Base-by-base conservation (phyloP, 2,329 filamentous ascomycete genomes). In the Epichloe sylvatica region DNA sequence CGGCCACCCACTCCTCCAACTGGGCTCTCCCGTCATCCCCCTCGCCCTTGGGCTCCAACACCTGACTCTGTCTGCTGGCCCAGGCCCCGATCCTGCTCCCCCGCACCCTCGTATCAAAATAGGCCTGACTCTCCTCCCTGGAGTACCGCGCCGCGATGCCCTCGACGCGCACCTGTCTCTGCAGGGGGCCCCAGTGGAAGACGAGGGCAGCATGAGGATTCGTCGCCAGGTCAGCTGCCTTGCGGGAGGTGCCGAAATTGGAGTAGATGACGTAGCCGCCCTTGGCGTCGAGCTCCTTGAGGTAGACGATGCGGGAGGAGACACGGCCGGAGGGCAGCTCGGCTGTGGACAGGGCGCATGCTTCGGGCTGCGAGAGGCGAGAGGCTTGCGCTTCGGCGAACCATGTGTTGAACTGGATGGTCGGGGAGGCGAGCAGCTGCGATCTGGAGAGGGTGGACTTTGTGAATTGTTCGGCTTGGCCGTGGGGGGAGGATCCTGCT, bases 131-230 rank as follows among this genome's bases (percentile, higher is more conserved):
- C 70, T 96, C 89, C 59, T 80, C 83, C 0, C 67, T 60, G 0
- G 71, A 71, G 51, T 95, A 66, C 39, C 87, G 71, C 65, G 84
- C 81, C 1, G 83, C 77, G 5, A 65, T 62, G 1, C 92, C 92
- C 67, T 98, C 92, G 17, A 98, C 82, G 8, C 94, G 73, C 3
- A 98, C 87, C 72, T 97, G 92, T 6, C 91, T 74, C 71, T 98
- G 90, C 52, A 92, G 66, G 49, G 80, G 74, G 56, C 82, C 78
- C 92, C 92, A 98, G 80, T 83, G 89, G 65, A 98, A 98, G 5
- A 87, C 88, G 59, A 98, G 72, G 45, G 81, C 81, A 0, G 86
- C 91, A 69, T 84, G 83, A 30, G 78, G 77, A 66, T 97, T 98
- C 4, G 68, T 74, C 21, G 70, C 74, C 6, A 92, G 69, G 63